Base-by-base conservation (phyloP, 495 filamentous ascomycete species). In the Gamarada debralockiae region DNA sequence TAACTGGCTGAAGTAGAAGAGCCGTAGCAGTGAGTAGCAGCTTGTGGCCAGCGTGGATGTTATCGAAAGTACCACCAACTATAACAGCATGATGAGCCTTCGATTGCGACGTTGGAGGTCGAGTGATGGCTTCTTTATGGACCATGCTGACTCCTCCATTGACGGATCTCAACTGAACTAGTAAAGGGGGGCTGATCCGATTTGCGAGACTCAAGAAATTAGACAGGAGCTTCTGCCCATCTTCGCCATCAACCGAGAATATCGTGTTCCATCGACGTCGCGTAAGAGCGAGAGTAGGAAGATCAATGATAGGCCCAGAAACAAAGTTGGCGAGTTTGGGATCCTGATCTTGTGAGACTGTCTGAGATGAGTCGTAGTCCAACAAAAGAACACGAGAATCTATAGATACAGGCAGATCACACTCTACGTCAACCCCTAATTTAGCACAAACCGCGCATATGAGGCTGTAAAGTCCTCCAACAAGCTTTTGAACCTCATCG, bases 51-150 rank as follows among this genome's bases (percentile, higher is more conserved):
- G 88, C 80, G 64, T 97, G 93, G 33, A 98, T 80, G 69, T 97
- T 89, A 68, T 98, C 93, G 65, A 97, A 98, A 3, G 93, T 97
- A 17, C 93, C 93, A 37, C 92, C 93, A 27, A 97, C 83, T n/a
- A 81, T 83, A 27, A 95, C 86, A 3, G 69, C 62, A 12, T 64
- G 47, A 48, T 73, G 66, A 12, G 48, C 27, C 20, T 31, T 29
- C 1, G 44, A 33, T 27, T 45, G 14, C 12, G n/a, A 13, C 0
- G 70, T 65, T 25, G 60, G 65, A 3, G 60, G 36, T 1, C 57
- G 39, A 48, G 23, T n/a, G 5, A 59, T 31, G 1, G 53, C 22
- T 2, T 46, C 21, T 37, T 53, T 47, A 23, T 62, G 54, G 22
- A 63, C 65, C 48, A 79, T 47, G 20, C 66, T 68, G 27, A 81